Evolutionary conservation across 495 filamentous ascomycete genomes (phyloP).

Genomic region (Hyaloscypha hepaticicola): DNA sequence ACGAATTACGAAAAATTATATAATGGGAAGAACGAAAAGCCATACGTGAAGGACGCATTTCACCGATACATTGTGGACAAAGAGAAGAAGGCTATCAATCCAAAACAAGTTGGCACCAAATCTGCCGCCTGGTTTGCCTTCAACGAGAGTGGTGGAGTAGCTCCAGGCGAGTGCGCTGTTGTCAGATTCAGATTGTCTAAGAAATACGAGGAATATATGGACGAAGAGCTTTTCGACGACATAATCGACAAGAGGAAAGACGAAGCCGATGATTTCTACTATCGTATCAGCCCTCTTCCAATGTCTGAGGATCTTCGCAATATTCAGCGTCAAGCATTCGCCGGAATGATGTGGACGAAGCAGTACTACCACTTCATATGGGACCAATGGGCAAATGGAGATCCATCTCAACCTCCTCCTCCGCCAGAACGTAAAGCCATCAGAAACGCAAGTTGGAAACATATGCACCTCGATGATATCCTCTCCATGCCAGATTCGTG

Average conservation of each 20-base stretch:
- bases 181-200: conserved; percentile 86
- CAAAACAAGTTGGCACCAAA: conserved; percentile 78
- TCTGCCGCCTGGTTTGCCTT: conserved; percentile 90
- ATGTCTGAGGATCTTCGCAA: conserved; percentile 94
- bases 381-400: conserved; percentile 93
- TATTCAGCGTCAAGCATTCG: conserved; percentile 90
- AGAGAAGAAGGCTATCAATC: conserved; percentile 79
- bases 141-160: conserved; percentile 81
- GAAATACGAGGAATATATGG: conserved; percentile 70
- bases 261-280: conserved; percentile 96
- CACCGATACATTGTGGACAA: conserved; percentile 82
- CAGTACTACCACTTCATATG: conserved; percentile 96
- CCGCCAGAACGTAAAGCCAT: conserved; percentile 76
- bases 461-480: conserved; percentile 90
- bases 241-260: conserved; percentile 79
- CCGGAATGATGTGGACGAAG: conserved; percentile 98
- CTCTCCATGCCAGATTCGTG: conserved; percentile 97
- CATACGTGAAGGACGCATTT: conserved; percentile 94
- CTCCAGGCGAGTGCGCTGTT: conserved; percentile 88
- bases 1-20: conserved; percentile 81
- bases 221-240: conserved; percentile 91
- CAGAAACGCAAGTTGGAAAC: conserved; percentile 87
- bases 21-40: conserved; percentile 68
- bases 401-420: conserved; percentile 71
- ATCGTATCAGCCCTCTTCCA: conserved; percentile 84